Percentiles rank a stretch among this genome's conserved stretches.
These are phyloP conservation scores for Eucalyptus polybractea DNA, from an alignment of 345 rosid genomes.

Conservation along the genomic window DNA sequence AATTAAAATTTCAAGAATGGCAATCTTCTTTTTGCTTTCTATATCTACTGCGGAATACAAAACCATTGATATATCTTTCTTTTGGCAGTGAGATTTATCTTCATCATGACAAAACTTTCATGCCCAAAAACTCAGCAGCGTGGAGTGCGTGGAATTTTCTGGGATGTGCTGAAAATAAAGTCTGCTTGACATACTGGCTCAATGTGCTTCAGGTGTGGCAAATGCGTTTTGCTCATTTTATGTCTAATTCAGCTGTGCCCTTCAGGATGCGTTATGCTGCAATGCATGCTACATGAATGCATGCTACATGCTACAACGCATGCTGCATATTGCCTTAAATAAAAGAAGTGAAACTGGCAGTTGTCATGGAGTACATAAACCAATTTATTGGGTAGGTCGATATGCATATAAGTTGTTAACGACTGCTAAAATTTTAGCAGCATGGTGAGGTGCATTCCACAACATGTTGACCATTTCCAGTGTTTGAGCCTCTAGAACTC, in stretches of 20 bases:
- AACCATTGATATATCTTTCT: not conserved
- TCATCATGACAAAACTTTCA: slow-evolving; percentile 59
- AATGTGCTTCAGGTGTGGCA: slow-evolving; percentile 72
- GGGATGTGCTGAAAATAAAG: slow-evolving; percentile 48
- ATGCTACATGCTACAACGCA: too few species aligned
- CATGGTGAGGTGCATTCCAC: not conserved
- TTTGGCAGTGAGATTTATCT: slow-evolving; percentile 66
- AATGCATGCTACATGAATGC: not conserved
- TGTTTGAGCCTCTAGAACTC: not conserved
- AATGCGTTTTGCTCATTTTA: not conserved
- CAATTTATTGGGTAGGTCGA: accelerated
- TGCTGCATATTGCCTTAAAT: not conserved
- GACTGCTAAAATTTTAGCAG: not conserved
- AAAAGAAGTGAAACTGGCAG: not conserved
- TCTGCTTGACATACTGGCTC: slow-evolving; percentile 90
- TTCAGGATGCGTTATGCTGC: not conserved
- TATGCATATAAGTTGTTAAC: not conserved
- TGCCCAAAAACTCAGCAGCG: slow-evolving; percentile 75
- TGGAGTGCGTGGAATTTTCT: slow-evolving; percentile 95
- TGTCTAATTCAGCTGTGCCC: not conserved
- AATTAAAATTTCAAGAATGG: not conserved
- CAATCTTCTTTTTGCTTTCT: not conserved
- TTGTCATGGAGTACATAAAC: not conserved
- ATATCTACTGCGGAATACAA: not conserved
- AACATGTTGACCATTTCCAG: not conserved